Evolutionary conservation across 805 yeast species (phyloP).

Genomic region (Starmerella floris): DNA sequence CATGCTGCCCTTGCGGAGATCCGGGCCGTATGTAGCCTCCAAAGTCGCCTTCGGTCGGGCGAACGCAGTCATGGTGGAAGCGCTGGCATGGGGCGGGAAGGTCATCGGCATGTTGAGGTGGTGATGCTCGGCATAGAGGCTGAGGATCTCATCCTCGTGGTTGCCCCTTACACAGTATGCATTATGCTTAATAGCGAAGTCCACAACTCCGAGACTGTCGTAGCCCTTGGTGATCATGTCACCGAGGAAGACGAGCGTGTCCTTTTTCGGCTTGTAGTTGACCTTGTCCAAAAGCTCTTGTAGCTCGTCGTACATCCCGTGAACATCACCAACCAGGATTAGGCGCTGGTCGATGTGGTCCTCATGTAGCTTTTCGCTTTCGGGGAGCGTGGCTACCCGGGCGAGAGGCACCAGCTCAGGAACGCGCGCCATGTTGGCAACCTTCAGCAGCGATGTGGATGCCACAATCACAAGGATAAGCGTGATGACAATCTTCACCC

Average conservation of each 20-base stretch:
- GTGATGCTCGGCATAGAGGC: slow-evolving; percentile 50
- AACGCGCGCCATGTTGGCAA: slow-evolving; percentile 1
- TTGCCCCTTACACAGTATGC: slow-evolving; percentile 76
- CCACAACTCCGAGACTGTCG: slow-evolving; percentile 53
- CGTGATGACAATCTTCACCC: neutral
- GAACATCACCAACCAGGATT: slow-evolving; percentile 75
- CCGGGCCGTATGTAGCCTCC: slow-evolving; percentile 16
- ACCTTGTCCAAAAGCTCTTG: slow-evolving; percentile 39
- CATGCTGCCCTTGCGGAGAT: neutral
- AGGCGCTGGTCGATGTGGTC: slow-evolving; percentile 31
- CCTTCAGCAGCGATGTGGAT: neutral
- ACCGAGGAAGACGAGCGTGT: slow-evolving; percentile 60
- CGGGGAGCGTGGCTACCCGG: slow-evolving; percentile 19
- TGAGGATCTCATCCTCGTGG: slow-evolving; percentile 65
- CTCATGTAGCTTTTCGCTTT: slow-evolving; percentile 10
- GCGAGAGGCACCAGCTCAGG: slow-evolving; percentile 18
- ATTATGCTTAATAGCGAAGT: slow-evolving; percentile 44
- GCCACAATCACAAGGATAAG: neutral
- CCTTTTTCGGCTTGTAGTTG: slow-evolving; percentile 31
- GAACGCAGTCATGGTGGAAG: slow-evolving; percentile 17
- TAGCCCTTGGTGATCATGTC: slow-evolving; percentile 81
- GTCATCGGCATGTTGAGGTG: slow-evolving; percentile 29
- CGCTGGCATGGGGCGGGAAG: slow-evolving; percentile 21
- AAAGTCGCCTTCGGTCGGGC: slow-evolving; percentile 10
- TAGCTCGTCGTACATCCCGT: slow-evolving; percentile 57